Base-by-base conservation (phyloP, 108 stramenopile species). In the Conticribra guillardii region DNA sequence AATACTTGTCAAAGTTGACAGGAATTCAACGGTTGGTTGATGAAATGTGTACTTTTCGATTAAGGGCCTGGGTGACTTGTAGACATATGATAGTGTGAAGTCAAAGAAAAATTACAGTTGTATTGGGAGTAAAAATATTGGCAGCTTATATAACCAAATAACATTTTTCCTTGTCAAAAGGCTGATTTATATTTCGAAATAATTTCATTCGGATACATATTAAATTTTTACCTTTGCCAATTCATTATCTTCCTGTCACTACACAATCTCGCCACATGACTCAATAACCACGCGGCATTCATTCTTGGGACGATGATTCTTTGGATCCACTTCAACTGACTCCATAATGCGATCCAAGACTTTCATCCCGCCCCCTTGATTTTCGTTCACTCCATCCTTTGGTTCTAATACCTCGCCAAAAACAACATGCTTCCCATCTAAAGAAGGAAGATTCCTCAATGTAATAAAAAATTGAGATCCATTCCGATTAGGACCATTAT, bases 341-440 rank as follows among this genome's bases (percentile, higher is more conserved):
- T 52, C 33, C 50, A 65, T 53, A 8, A 65, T 65, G 0, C 33
- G 51, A 21, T 52, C 30, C 26, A 65, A 50, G 1, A 53, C 64
- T 0, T 51, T 18, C 64, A 65, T 65, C 19, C 64, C 64, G 33
- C 30, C 64, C 0, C 64, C 64, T 34, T 34, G 3, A 4, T 31
- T 2, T 2, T 65, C 51, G 18, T 52, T 19, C 14, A 2, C 33
- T 19, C 1, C 89, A 5, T 90, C 75, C 47, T 67, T 83, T 60
- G 86, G 86, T 44, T 88, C 74, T 5, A 78, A 63, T 15, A 96
- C 90, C 50, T 85, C 74, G 2, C 96, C 96, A 79, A 97, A 97
- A 18, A 97, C 92, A 23, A 87, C 84, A 82, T 94, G 92, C 62
- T 95, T 93, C 27, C 92, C 93, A 69, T 97, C 87, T 58, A 97